These are phyloP conservation scores for Litsea cubeba DNA, from an alignment of 164 flowering plant species.

Conservation along the genomic window DNA sequence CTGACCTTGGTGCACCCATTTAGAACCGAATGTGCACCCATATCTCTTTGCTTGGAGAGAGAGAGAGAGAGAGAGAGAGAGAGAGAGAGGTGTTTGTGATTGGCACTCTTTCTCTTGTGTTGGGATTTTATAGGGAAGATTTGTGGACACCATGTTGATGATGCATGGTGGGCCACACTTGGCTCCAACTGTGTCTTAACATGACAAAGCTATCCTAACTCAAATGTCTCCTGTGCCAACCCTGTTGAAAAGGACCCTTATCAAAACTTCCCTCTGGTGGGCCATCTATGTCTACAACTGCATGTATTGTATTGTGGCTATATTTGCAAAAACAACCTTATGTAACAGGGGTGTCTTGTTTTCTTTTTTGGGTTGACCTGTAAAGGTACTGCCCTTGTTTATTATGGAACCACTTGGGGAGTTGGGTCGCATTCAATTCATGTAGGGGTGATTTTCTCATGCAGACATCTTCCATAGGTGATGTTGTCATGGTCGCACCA, in stretches of 20 bases:
- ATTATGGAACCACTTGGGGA: too few relatives aligned
- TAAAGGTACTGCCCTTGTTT: too few relatives aligned
- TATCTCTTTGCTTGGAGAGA: background rate
- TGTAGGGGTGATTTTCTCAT: too few relatives aligned
- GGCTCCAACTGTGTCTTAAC: slow-evolving; percentile 5
- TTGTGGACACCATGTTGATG: background rate
- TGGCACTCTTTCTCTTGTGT: background rate
- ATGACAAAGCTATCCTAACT: background rate
- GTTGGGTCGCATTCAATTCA: too few relatives aligned
- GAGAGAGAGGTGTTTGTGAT: background rate
- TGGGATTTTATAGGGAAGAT: slow-evolving; percentile 5
- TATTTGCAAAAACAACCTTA: too few relatives aligned
- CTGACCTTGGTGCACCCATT: slow-evolving; percentile 20
- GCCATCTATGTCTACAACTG: background rate
- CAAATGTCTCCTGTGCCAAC: slow-evolving; percentile 6
- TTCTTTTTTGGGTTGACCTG: too few relatives aligned
- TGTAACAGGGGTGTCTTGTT: too few relatives aligned
- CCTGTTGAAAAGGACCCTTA: slow-evolving; percentile 1
- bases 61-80: background rate
- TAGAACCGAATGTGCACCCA: slow-evolving; percentile 16
- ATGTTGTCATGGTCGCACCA: too few relatives aligned
- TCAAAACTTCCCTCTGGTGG: slow-evolving; percentile 9
- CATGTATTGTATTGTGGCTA: too few relatives aligned
- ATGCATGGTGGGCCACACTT: background rate
- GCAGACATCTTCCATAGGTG: too few relatives aligned